phyloP scores from a whole-genome alignment of 441 rosid genomes.

The Euphorbia schlechtendalii region DNA sequence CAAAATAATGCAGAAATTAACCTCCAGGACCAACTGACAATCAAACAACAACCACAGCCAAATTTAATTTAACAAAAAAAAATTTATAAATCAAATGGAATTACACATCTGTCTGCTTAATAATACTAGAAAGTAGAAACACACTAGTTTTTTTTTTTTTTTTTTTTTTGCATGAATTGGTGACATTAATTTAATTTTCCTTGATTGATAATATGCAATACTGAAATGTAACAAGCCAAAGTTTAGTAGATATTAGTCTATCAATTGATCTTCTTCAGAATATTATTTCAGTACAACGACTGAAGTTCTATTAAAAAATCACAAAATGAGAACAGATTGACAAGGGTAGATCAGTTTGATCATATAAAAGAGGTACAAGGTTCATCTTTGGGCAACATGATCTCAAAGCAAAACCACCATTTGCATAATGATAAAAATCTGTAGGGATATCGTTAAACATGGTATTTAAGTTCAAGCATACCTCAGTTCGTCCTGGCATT shows the following conservation, averaged over 20 bases:
- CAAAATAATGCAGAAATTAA: slow-evolving; percentile 2
- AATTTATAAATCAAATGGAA: neutral
- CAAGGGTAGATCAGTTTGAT: no score
- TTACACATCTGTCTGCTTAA: slow-evolving; percentile 1
- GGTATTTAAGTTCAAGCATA: slow-evolving; percentile 19
- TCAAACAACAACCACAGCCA: no score
- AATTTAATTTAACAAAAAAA: no score
- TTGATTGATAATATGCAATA: neutral
- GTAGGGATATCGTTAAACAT: slow-evolving; percentile 1
- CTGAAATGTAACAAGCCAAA: neutral
- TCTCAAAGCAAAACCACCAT: slow-evolving; percentile 2
- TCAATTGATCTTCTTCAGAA: neutral
- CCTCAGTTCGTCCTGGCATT: slow-evolving; percentile 93
- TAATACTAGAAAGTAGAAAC: neutral
- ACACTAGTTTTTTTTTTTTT: neutral
- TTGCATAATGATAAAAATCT: slow-evolving; percentile 10
- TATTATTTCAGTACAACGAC: neutral
- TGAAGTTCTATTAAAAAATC: slow-evolving; percentile 7
- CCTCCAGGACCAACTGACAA: neutral
- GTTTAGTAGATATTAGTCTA: no score
- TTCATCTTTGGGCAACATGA: slow-evolving; percentile 7
- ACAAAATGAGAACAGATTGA: slow-evolving; percentile 14
- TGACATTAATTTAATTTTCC: neutral
- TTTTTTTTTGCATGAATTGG: no score
- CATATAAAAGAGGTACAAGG: neutral